A percentile compares a stretch with the other conserved stretches of the same genome.
These are phyloP conservation scores for Ananas comosus DNA, from an alignment of 176 grass and related monocot species.

Conservation along the genomic window DNA sequence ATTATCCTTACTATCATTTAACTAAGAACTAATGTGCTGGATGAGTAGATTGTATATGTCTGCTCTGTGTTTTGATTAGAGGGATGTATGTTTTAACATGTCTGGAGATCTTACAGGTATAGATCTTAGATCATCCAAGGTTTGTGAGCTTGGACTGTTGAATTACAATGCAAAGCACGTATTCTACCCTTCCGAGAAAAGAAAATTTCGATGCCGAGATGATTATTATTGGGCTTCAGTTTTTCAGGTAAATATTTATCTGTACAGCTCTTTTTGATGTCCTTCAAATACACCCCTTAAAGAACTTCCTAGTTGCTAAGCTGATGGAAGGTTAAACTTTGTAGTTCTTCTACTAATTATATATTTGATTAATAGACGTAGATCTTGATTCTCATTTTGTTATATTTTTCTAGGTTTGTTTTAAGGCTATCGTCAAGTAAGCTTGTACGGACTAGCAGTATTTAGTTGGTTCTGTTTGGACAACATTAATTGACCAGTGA, in stretches of 20 bases:
- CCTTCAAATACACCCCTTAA: not conserved
- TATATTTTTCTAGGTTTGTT: no score
- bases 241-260: constrained; percentile 63
- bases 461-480: not conserved
- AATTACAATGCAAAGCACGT: constrained; percentile 93
- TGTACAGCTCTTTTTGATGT: not conserved
- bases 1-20: not conserved
- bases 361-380: no score
- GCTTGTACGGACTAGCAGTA: not conserved
- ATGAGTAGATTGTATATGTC: constrained; percentile 4
- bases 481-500: not conserved
- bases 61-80: constrained; percentile 11
- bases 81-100: constrained; percentile 17
- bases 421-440: no score
- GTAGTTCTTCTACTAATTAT: no score
- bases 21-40: not conserved
- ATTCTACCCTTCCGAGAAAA: constrained; percentile 62
- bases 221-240: constrained; percentile 98
- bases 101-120: constrained; percentile 40
- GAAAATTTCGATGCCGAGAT: constrained; percentile 68
- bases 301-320: no score
- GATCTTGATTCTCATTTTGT: no score
- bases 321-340: no score
- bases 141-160: constrained; percentile 74
- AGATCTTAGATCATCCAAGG: constrained; percentile 77